These are phyloP conservation scores for Porcisia deanei DNA, from an alignment of 208 protist species.

Conservation along the genomic window DNA sequence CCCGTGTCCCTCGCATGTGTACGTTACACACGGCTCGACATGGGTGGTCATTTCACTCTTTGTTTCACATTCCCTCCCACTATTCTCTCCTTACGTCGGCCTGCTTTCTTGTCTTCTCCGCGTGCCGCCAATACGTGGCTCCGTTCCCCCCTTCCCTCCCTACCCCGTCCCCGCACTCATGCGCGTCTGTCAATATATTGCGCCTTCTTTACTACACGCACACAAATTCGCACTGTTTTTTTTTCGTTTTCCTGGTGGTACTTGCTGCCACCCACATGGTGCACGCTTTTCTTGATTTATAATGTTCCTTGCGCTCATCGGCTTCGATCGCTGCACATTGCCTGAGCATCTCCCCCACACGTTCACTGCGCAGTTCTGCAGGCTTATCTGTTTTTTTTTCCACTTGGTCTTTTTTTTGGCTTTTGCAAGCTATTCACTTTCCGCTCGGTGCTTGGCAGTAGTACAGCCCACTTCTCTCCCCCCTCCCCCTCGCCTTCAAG, in stretches of 20 bases:
- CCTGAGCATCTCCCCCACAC: background rate
- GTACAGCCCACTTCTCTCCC: background rate
- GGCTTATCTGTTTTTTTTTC: slow-evolving; percentile 5
- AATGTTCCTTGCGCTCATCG: background rate
- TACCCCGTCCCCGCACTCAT: background rate
- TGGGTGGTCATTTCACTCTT: background rate
- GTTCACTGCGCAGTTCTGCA: background rate
- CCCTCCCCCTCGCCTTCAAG: background rate
- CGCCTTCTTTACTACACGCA: background rate
- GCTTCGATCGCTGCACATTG: background rate
- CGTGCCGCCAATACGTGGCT: too few species aligned
- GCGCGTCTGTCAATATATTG: background rate
- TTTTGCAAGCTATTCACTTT: background rate
- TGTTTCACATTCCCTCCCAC: background rate
- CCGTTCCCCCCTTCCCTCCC: background rate
- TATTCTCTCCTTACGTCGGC: background rate
- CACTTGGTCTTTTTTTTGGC: background rate
- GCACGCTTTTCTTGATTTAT: background rate
- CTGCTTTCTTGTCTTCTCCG: background rate
- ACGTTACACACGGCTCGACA: background rate
- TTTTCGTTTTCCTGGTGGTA: background rate
- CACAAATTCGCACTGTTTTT: background rate
- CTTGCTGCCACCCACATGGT: background rate
- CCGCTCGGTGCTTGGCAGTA: background rate
- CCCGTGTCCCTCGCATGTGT: background rate